A percentile compares a stretch with the other conserved stretches of the same genome.
These are phyloP conservation scores for Comarum palustre DNA, from an alignment of 306 rosid species.

Conservation along the genomic window DNA sequence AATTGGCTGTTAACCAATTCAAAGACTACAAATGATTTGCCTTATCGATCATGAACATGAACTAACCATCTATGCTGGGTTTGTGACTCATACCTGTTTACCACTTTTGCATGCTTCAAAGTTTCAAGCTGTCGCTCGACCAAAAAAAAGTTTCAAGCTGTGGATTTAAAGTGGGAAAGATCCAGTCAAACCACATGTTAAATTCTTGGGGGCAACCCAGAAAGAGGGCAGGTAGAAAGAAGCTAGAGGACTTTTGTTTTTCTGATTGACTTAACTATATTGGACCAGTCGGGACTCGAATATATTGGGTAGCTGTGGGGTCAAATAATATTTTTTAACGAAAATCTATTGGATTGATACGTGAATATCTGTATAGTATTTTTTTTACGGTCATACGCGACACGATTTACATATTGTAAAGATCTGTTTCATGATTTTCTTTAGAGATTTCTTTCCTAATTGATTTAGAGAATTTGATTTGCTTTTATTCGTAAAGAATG, in stretches of 20 bases:
- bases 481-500: too few relatives aligned
- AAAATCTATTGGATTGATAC: too few relatives aligned
- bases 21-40: neutral
- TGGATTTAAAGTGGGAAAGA: conserved; percentile 26
- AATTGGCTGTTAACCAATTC: conserved; percentile 35
- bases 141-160: neutral
- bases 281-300: neutral
- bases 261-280: neutral
- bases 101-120: neutral
- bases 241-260: conserved; percentile 1
- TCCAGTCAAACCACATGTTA: conserved; percentile 11
- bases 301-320: too few relatives aligned
- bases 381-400: too few relatives aligned
- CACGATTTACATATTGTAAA: too few relatives aligned
- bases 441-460: too few relatives aligned
- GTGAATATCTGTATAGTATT: too few relatives aligned
- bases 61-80: neutral
- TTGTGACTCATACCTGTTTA: neutral
- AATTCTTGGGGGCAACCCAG: conserved; percentile 9
- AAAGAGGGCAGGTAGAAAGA: conserved; percentile 14
- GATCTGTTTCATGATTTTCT: too few relatives aligned
- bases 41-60: neutral
- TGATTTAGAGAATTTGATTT: too few relatives aligned
- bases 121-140: neutral
- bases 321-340: too few relatives aligned